phyloP scores from a whole-genome alignment of 768 basidiomycete species.

The Pulveroboletus sp. region DNA sequence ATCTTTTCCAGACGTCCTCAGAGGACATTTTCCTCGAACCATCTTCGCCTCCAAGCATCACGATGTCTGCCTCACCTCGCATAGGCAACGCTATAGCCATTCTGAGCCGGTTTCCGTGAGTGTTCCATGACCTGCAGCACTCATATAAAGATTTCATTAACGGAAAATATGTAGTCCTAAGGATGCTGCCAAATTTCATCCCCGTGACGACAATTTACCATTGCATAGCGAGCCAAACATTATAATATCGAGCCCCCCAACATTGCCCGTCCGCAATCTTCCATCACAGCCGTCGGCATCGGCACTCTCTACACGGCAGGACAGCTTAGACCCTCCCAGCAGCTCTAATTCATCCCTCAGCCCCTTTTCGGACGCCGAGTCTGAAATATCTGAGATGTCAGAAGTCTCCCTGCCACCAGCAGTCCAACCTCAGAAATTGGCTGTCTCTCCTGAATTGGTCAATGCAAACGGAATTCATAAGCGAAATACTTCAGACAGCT shows the following conservation, averaged over 20 bases:
- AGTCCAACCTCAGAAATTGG: conserved; percentile 4
- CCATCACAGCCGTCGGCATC: conserved; percentile 13
- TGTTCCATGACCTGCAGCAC: neutral
- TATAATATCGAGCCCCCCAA: conserved; percentile 20
- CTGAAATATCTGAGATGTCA: conserved; percentile 23
- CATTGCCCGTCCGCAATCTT: conserved; percentile 16
- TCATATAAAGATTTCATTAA: neutral
- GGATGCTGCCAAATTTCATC: conserved; percentile 19
- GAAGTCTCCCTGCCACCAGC: conserved; percentile 11
- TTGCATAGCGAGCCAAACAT: conserved; percentile 24
- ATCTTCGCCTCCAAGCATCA: neutral
- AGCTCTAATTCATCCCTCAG: conserved; percentile 23
- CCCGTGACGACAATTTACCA: conserved; percentile 12
- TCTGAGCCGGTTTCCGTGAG: conserved; percentile 31
- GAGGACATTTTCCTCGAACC: conserved; percentile 3
- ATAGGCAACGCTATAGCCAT: conserved; percentile 35
- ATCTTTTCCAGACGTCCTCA: conserved; percentile 2
- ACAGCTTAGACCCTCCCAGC: conserved; percentile 17
- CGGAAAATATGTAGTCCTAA: conserved; percentile 8
- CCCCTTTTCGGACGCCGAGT: conserved; percentile 31
- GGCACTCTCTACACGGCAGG: conserved; percentile 18
- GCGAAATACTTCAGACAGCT: conserved; percentile 19
- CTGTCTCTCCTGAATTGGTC: conserved; percentile 1
- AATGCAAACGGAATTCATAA: conserved; percentile 1
- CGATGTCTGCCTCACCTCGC: conserved; percentile 6